Evolutionary conservation across 148 eudicot genomes (phyloP).

Genomic region (Heliosperma pusillum): DNA sequence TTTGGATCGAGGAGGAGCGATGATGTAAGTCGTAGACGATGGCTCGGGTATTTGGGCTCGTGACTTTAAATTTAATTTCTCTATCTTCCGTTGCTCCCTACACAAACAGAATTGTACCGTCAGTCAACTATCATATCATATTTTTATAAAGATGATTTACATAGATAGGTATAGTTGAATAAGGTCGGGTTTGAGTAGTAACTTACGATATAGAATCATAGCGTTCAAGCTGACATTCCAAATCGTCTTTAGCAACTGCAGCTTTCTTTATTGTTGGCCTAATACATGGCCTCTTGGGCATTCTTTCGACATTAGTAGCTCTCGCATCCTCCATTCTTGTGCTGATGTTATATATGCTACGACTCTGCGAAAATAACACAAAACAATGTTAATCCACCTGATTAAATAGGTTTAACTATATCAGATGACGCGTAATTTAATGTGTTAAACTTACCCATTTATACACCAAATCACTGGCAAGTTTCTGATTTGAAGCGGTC

Average conservation of each 20-base stretch:
- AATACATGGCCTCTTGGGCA: background rate
- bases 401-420: background rate
- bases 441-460: constrained; percentile 62
- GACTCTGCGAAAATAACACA: background rate
- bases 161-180: no score
- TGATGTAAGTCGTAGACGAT: background rate
- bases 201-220: no score
- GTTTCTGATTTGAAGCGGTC: constrained; percentile 69
- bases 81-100: background rate
- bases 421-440: background rate
- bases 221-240: background rate
- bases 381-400: background rate
- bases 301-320: background rate
- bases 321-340: background rate
- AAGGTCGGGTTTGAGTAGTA: no score
- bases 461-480: constrained; percentile 85
- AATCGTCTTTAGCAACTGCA: background rate
- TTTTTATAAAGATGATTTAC: no score
- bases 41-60: constrained; percentile 1
- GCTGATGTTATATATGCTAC: background rate
- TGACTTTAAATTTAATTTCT: background rate
- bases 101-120: no score
- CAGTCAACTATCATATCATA: no score
- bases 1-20: no score
- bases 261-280: background rate